Base-by-base conservation (phyloP, 495 filamentous ascomycete species). In the Penicillium egyptiacum region DNA sequence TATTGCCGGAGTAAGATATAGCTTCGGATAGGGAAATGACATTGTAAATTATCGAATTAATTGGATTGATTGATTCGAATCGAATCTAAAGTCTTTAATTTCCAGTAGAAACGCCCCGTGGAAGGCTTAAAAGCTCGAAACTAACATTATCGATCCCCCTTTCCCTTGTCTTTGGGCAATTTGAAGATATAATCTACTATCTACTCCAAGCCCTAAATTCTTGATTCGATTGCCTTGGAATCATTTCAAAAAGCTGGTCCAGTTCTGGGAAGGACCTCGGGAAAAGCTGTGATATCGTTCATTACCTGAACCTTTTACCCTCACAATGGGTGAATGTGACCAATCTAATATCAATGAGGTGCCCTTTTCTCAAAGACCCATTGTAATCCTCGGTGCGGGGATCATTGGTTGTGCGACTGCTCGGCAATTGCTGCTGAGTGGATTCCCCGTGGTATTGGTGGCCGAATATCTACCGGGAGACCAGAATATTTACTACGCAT, bases 341-440 rank as follows among this genome's bases (percentile, higher is more conserved):
- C 59, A 51, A 16, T 25, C 44, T 16, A 17, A 25, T n/a, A 14
- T 40, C 2, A 20, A 30, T 22, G 41, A 42, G 10, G 23, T 60
- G 3, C 73, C 73, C 14, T 78, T 75, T 45, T 28, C 75, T 0
- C 75, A 76, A 45, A 68, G 71, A 14, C 72, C 72, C 2, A 56
- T 78, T 26, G 58, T 78, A 14, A 72, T 78, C 43, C 63, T 78
- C 0, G 73, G 75, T 23, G 75, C 72, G 20, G 75, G 75, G 1
- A 75, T 78, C 49, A 78, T 78, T 33, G 75, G 75, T 33, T 78
- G 75, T 58, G 70, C 75, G 3, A 60, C 75, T 0, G 75, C 75
- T 3, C 68, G 66, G 22, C 73, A 74, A 53, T 60, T 78, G 10
- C 54, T 78, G 2, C 61, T 63, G 11, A 62, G 62, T n/a, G 75